These are phyloP conservation scores for Aspergillus diversus DNA, from an alignment of 495 filamentous ascomycete genomes.

Conservation along the genomic window DNA sequence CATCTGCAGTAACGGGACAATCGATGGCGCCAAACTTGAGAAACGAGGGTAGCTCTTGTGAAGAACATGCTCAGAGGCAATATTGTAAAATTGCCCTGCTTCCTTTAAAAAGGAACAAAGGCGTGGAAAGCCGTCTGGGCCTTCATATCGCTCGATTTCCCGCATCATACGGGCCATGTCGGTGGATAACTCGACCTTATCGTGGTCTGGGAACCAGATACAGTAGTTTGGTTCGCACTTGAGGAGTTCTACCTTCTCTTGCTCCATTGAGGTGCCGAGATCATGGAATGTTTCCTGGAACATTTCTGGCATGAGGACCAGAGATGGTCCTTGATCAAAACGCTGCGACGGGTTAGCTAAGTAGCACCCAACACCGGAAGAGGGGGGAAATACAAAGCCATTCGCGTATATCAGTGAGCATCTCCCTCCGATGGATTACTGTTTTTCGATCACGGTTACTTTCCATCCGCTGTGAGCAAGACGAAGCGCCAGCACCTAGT, in stretches of 20 bases:
- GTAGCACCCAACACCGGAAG: neutral
- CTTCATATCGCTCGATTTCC: conserved; percentile 69
- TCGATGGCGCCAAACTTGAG: neutral
- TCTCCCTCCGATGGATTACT: neutral
- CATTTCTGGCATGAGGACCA: conserved; percentile 66
- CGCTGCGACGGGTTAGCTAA: conserved; percentile 39
- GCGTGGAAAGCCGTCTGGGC: conserved; percentile 62
- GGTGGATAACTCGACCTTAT: conserved; percentile 58
- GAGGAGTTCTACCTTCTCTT: conserved; percentile 62
- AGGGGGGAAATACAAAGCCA: conserved; percentile 4
- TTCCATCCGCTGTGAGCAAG: conserved; percentile 3
- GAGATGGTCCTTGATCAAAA: conserved; percentile 73
- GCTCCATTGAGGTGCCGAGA: conserved; percentile 60
- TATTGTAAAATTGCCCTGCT: conserved; percentile 64
- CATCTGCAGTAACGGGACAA: neutral
- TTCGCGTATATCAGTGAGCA: conserved; percentile 1
- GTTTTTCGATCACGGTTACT: conserved; percentile 16
- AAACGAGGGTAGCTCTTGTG: conserved; percentile 61
- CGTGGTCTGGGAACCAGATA: conserved; percentile 65
- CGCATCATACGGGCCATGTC: conserved; percentile 65
- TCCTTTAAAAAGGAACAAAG: conserved; percentile 67
- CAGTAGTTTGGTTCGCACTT: conserved; percentile 74
- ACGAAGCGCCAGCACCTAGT: too few species aligned
- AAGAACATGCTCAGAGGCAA: conserved; percentile 61
- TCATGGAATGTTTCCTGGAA: conserved; percentile 67